Evolutionary conservation across 1,284 basidiomycete genomes (phyloP).

Genomic region (Ustilago lituana): DNA sequence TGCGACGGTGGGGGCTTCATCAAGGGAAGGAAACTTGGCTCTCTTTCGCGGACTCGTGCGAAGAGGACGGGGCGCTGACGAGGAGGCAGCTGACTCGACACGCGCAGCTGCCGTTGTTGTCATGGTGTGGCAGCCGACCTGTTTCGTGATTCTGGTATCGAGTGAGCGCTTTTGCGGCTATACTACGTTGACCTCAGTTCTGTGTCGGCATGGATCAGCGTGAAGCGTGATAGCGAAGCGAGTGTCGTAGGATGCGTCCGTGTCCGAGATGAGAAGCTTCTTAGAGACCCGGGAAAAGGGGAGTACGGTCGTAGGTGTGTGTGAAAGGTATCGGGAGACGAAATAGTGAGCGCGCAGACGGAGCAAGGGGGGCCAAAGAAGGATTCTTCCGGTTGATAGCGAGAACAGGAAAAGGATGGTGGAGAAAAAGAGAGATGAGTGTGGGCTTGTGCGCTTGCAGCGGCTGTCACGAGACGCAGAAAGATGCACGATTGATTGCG

Average conservation of each 20-base stretch:
- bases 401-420: not conserved
- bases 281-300: not conserved
- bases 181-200: no score
- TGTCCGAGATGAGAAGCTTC: not conserved
- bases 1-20: not conserved
- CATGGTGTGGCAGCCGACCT: slow-evolving; percentile 19
- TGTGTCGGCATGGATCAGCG: no score
- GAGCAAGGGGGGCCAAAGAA: not conserved
- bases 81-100: not conserved
- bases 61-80: slow-evolving; percentile 9
- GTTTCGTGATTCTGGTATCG: no score
- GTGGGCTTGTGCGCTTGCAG: not conserved
- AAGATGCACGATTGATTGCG: no score
- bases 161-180: no score
- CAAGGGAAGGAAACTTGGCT: slow-evolving; percentile 10
- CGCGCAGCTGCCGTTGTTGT: slow-evolving; percentile 19
- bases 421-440: not conserved
- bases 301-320: not conserved
- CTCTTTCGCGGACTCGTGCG: slow-evolving; percentile 38
- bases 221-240: no score
- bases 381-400: not conserved
- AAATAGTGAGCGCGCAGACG: not conserved
- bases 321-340: no score
- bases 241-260: no score
- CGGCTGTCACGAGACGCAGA: slow-evolving; percentile 2